phyloP scores from a whole-genome alignment of 2,329 filamentous ascomycete genomes.

The Hypoxylon sp. region DNA sequence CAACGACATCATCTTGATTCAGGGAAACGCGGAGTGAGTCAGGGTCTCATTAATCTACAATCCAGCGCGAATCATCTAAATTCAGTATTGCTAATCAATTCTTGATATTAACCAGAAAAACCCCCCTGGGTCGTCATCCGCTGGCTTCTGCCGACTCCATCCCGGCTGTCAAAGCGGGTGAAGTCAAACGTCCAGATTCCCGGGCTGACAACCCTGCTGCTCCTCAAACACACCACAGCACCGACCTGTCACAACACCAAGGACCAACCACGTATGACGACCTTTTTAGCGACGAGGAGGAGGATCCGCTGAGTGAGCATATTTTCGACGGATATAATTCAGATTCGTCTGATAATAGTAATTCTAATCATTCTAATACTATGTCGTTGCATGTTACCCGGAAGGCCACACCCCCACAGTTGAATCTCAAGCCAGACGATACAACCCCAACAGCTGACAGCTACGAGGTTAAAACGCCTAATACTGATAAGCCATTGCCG shows the following conservation, averaged over 20 bases:
- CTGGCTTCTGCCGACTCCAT: constrained; percentile 43
- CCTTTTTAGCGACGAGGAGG: constrained; percentile 57
- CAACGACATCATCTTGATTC: constrained; percentile 38
- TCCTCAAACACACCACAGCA: constrained; percentile 61
- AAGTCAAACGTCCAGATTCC: constrained; percentile 49
- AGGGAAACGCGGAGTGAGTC: constrained; percentile 53
- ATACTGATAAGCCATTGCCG: constrained; percentile 69
- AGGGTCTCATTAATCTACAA: constrained; percentile 52
- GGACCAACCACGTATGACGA: constrained; percentile 61
- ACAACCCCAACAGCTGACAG: constrained; percentile 50
- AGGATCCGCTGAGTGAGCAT: constrained; percentile 55
- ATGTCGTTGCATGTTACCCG: constrained; percentile 65
- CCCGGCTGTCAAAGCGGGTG: constrained; percentile 49
- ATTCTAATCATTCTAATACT: constrained; percentile 58
- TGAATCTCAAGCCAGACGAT: constrained; percentile 64
- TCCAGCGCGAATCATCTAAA: constrained; percentile 44
- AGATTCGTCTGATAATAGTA: constrained; percentile 57
- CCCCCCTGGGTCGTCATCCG: constrained; percentile 45
- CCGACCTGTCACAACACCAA: constrained; percentile 62
- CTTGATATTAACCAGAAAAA: constrained; percentile 50
- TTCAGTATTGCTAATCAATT: constrained; percentile 46
- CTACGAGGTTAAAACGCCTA: constrained; percentile 55
- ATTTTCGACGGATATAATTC: constrained; percentile 55
- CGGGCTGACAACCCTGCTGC: constrained; percentile 60
- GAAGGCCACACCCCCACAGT: constrained; percentile 67